Conservation (phyloP, 176 grass and related monocot species). For the Oryza meyeriana region DNA sequence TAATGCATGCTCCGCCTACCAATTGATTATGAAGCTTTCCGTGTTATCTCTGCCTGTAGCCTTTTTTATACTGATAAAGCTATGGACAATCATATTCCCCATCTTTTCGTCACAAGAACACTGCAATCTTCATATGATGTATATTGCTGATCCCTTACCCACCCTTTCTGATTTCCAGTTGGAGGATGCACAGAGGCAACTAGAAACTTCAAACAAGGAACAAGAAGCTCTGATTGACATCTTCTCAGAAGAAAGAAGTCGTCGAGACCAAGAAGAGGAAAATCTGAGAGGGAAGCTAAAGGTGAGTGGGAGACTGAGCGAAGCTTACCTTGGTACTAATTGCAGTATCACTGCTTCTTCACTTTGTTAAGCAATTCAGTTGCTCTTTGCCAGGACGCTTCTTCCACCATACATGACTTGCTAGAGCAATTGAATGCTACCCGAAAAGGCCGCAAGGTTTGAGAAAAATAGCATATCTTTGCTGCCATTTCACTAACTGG, state of each 20-base stretch:
- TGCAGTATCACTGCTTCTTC: background rate
- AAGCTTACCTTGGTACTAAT: background rate
- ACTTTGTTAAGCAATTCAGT: background rate
- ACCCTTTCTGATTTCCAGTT: slow-evolving; percentile 47
- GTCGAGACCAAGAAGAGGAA: slow-evolving; percentile 75
- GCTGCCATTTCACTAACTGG: background rate
- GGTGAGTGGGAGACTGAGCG: slow-evolving; percentile 35
- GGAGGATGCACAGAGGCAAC: slow-evolving; percentile 67
- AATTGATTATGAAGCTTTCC: background rate
- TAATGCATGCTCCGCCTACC: background rate
- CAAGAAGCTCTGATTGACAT: slow-evolving; percentile 90
- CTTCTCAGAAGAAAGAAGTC: slow-evolving; percentile 92
- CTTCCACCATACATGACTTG: slow-evolving; percentile 65
- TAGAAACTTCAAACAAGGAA: slow-evolving; percentile 75
- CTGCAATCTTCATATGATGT: background rate
- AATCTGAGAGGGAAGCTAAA: slow-evolving; percentile 80
- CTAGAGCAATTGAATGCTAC: slow-evolving; percentile 48
- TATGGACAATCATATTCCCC: background rate
- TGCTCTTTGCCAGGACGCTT: slow-evolving; percentile 56
- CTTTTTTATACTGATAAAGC: slow-evolving; percentile 2
- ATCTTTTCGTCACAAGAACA: background rate
- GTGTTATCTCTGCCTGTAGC: background rate
- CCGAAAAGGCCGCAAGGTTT: slow-evolving; percentile 53
- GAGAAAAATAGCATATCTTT: slow-evolving; percentile 10
- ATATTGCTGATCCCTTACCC: background rate